Conservation (phyloP, 2,329 filamentous ascomycete species). For the Colletotrichum coccodes region DNA sequence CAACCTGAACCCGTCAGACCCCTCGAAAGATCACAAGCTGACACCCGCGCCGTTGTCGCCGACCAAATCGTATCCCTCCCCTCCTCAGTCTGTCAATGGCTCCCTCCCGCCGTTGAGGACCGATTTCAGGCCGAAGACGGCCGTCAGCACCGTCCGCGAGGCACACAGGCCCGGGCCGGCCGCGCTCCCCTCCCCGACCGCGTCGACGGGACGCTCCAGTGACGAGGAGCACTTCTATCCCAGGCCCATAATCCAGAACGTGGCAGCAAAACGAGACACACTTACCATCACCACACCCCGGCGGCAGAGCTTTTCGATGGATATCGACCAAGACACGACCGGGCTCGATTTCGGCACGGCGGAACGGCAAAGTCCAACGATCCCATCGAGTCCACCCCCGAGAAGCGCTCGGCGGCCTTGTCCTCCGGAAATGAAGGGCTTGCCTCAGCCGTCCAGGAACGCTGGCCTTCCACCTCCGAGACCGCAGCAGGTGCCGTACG, state of each 20-base stretch:
- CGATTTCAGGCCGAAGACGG: constrained; percentile 31
- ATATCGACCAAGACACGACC: constrained; percentile 48
- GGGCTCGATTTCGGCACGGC: constrained; percentile 9
- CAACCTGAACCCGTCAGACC: constrained; percentile 37
- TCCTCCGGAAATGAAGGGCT: constrained; percentile 19
- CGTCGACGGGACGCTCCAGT: constrained; percentile 50
- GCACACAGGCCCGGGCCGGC: constrained; percentile 40
- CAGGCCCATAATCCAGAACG: constrained; percentile 57
- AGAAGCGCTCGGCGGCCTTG: constrained; percentile 29
- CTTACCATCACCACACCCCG: constrained; percentile 56
- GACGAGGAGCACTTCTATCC: constrained; percentile 48
- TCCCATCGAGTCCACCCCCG: constrained; percentile 21
- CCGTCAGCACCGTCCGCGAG: constrained; percentile 38
- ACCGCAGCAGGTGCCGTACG: constrained; percentile 19
- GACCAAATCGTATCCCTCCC: constrained; percentile 41
- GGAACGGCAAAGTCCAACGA: neutral
- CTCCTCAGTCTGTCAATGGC: constrained; percentile 45
- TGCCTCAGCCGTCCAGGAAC: neutral
- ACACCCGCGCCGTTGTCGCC: constrained; percentile 30
- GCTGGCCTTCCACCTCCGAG: constrained; percentile 8
- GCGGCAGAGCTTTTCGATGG: constrained; percentile 59
- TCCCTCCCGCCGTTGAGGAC: constrained; percentile 33
- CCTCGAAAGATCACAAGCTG: constrained; percentile 6
- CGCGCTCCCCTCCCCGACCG: constrained; percentile 54
- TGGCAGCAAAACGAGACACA: constrained; percentile 62